Evolutionary conservation across 305 asterid species (phyloP), one percentile per base, ranked within the genome.

Genomic region (Lippia alba): DNA sequence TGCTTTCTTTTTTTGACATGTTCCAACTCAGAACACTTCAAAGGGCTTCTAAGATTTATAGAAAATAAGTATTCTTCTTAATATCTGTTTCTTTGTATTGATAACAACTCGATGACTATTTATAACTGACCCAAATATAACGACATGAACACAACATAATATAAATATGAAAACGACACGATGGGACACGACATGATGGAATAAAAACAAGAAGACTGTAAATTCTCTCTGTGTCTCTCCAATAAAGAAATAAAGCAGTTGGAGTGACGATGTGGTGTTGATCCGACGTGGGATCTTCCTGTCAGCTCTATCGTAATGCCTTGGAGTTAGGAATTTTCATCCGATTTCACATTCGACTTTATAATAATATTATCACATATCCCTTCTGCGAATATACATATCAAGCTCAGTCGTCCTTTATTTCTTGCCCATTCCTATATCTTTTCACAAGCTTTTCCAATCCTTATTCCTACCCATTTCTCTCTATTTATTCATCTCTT

Each of bases 391-490:
- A 53, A 24, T 24, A 24, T 24, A 24, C 30, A 24, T 24, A 24
- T 24, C 30, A 24, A 24, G 3, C 30, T 24, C 30, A 24, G 30
- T 24, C 15, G 12, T 56, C 2, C 34, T 15, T 66, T 46, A 30
- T 24, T 57, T 46, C 18, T 33, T 41, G 55, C 71, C 75, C 76
- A 55, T 64, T 56, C 71, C 71, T 24, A 51, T 71, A 51, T 71
- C 51, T 34, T 53, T 15, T 20, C 49, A 17, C 39, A 6, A 62
- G 4, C 53, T 11, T 56, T 5, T 18, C n/a, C 61, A 48, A 72
- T 64, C 59, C 77, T 72, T 72, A 72, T 72, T 66, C 71, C 56
- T 48, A 62, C 56, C 61, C 44, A 5, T 59, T 2, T 46, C 53
- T 61, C 66, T 18, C 66, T 72, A 64, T 56, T 63, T 64, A 64